Conservation (phyloP, 495 filamentous ascomycete genomes). For the Delitschia confertaspora region DNA sequence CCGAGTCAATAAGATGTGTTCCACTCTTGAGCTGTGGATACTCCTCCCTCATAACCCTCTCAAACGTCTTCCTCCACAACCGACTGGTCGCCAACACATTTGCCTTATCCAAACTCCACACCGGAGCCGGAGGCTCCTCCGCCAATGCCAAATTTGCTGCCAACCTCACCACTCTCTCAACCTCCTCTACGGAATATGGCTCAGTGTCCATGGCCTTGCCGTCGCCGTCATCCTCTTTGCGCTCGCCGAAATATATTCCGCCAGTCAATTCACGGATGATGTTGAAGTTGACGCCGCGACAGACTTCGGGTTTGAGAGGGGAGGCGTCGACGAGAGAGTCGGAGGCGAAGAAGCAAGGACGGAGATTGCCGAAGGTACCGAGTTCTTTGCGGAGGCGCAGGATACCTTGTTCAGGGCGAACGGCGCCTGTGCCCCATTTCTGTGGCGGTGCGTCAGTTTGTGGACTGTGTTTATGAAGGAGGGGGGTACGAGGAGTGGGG, state of each 20-base stretch:
- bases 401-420: constrained; percentile 92
- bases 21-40: constrained; percentile 77
- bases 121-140: constrained; percentile 67
- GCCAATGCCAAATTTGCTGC: constrained; percentile 75
- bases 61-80: constrained; percentile 82
- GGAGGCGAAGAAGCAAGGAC: constrained; percentile 93
- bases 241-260: constrained; percentile 94
- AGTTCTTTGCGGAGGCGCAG: constrained; percentile 91
- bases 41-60: constrained; percentile 72
- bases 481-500: neutral
- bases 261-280: constrained; percentile 91
- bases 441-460: constrained; percentile 5
- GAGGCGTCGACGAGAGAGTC: constrained; percentile 79
- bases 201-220: constrained; percentile 81
- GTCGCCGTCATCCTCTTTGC: constrained; percentile 74
- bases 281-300: constrained; percentile 84
- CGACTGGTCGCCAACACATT: constrained; percentile 89
- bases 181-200: constrained; percentile 77
- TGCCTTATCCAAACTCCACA: constrained; percentile 92
- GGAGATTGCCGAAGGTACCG: constrained; percentile 91
- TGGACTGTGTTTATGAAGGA: neutral
- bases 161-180: constrained; percentile 80
- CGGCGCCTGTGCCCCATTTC: constrained; percentile 89
- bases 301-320: constrained; percentile 79
- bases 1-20: constrained; percentile 92